A percentile compares a stretch with the other conserved stretches of the same genome.
Conservation (phyloP, 306 rosid genomes). For the Prunus armeniaca region DNA sequence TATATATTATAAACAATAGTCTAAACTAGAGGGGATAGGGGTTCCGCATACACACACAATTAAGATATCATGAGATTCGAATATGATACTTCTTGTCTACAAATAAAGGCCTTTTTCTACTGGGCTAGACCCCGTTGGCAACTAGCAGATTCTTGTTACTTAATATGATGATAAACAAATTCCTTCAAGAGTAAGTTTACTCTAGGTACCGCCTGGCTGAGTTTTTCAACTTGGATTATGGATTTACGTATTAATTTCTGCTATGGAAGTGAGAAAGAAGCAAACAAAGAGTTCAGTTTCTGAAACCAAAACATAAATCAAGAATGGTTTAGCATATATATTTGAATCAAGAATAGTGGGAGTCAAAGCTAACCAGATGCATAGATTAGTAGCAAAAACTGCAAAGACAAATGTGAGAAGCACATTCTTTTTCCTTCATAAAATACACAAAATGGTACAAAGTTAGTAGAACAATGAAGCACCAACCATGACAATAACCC, state of each 20-base stretch:
- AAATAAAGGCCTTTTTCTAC: too few species aligned
- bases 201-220: too few species aligned
- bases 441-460: slow-evolving; percentile 32
- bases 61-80: too few species aligned
- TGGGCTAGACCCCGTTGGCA: too few species aligned
- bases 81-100: rapidly evolving
- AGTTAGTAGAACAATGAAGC: slow-evolving; percentile 39
- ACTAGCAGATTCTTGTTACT: too few species aligned
- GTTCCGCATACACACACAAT: too few species aligned
- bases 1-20: too few species aligned
- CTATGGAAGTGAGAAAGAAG: not conserved
- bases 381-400: slow-evolving; percentile 23
- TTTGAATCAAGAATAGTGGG: slow-evolving; percentile 10
- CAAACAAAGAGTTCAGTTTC: not conserved
- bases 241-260: not conserved
- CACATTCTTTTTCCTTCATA: slow-evolving; percentile 21
- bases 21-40: too few species aligned
- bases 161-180: too few species aligned
- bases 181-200: too few species aligned
- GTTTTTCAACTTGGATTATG: too few species aligned
- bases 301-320: not conserved
- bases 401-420: slow-evolving; percentile 24
- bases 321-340: not conserved
- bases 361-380: slow-evolving; percentile 21
- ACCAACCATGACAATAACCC: slow-evolving; percentile 36